Evolutionary conservation across 305 asterid species (phyloP).

Genomic region (Fraxinus sp.): DNA sequence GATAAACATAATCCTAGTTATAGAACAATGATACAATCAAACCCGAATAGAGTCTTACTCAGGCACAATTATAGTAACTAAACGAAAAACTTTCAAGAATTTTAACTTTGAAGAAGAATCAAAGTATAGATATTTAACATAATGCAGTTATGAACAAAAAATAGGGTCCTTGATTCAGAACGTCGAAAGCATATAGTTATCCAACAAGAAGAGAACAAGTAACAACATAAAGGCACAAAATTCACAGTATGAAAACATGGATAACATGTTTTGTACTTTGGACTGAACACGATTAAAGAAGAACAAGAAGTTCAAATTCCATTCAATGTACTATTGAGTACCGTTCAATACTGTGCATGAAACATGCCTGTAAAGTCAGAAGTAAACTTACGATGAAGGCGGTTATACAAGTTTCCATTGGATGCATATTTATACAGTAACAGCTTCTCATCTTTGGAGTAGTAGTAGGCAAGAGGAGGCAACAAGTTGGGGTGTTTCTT

Average conservation of each 20-base stretch:
- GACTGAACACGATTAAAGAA: background rate
- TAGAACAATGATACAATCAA: background rate
- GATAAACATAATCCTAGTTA: background rate
- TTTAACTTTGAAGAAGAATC: background rate
- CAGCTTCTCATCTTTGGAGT: constrained; percentile 69
- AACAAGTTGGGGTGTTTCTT: constrained; percentile 64
- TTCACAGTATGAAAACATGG: background rate
- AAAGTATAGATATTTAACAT: background rate
- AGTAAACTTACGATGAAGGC: constrained; percentile 49
- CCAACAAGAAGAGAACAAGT: background rate
- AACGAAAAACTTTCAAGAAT: background rate
- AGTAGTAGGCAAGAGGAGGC: constrained; percentile 59
- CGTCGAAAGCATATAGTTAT: background rate
- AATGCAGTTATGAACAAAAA: background rate
- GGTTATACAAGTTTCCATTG: constrained; percentile 55
- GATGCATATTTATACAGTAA: constrained; percentile 53
- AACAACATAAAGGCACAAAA: background rate
- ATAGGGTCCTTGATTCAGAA: background rate
- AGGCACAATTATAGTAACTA: background rate
- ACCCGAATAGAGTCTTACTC: background rate
- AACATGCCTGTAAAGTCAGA: background rate
- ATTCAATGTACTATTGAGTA: background rate
- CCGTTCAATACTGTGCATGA: background rate
- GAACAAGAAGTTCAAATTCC: background rate
- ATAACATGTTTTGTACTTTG: background rate